phyloP scores from a whole-genome alignment of 179 eudicot genomes.

The Heliamphora pulchella region DNA sequence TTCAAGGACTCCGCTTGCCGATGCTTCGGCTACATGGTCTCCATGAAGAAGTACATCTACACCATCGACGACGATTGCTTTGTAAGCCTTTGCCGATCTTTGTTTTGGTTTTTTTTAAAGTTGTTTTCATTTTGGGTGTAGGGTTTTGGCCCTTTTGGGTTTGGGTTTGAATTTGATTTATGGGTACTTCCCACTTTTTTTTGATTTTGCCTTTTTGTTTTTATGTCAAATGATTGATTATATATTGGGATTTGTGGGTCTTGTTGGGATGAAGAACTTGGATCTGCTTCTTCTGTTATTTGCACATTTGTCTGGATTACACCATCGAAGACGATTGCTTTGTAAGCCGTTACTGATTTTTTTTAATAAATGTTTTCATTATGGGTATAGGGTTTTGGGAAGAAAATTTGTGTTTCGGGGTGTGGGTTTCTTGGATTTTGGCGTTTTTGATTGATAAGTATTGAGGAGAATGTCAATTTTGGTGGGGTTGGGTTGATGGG shows the following conservation, averaged over 20 bases:
- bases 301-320: background rate
- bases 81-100: background rate
- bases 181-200: background rate
- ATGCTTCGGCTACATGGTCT: conserved; percentile 87
- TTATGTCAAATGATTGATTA: background rate
- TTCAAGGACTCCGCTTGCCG: conserved; percentile 97
- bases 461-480: no score
- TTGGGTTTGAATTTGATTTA: background rate
- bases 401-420: background rate
- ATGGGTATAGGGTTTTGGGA: no score
- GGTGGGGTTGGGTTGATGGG: no score
- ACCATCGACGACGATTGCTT: no score
- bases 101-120: background rate
- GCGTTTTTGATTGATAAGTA: no score
- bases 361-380: no score
- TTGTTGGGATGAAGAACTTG: background rate
- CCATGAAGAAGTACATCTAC: conserved; percentile 77
- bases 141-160: no score
- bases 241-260: background rate
- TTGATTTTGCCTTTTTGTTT: background rate
- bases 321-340: no score
- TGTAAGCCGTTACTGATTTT: no score
- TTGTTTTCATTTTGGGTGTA: no score
- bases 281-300: background rate
- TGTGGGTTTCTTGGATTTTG: background rate